These are phyloP conservation scores for Flueggea neowawraea DNA, from an alignment of 441 rosid genomes.

Conservation along the genomic window DNA sequence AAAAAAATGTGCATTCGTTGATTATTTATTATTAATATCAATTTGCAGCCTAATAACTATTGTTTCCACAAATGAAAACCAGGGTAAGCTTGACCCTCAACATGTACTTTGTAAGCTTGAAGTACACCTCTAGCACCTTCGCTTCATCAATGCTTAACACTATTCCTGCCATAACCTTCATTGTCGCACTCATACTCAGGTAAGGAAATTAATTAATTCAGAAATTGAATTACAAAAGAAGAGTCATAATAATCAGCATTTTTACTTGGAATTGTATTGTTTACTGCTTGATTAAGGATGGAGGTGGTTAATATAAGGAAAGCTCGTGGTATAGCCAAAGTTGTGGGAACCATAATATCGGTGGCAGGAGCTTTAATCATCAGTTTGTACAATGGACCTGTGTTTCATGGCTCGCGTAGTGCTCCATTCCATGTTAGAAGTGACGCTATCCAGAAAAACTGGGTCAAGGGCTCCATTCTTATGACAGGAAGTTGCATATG, in stretches of 20 bases:
- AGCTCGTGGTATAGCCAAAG: conserved; percentile 34
- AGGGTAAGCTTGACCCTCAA: conserved; percentile 40
- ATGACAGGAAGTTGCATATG: conserved; percentile 31
- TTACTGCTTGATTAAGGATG: conserved; percentile 13
- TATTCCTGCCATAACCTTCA: conserved; percentile 31
- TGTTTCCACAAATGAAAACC: conserved; percentile 4
- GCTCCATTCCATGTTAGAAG: no score
- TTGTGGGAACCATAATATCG: conserved; percentile 30
- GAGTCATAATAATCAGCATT: no score
- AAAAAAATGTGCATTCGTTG: no score
- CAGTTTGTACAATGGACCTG: conserved; percentile 36
- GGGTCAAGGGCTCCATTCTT: conserved; percentile 44
- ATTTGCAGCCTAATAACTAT: no score
- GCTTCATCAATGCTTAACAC: conserved; percentile 37
- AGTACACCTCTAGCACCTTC: conserved; percentile 34
- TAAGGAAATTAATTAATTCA: no score
- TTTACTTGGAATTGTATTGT: no score
- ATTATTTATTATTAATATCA: conserved; percentile 5
- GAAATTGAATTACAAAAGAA: no score
- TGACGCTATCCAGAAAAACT: conserved; percentile 16
- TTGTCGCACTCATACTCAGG: conserved; percentile 34
- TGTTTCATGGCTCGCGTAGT: conserved; percentile 16
- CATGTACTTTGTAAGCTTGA: no score
- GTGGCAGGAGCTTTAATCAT: conserved; percentile 28
- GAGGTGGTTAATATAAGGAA: conserved; percentile 33